Evolutionary conservation across 2,329 filamentous ascomycete genomes (phyloP), one percentile per base, ranked within the genome.

Genomic region (Fusarium sp.): DNA sequence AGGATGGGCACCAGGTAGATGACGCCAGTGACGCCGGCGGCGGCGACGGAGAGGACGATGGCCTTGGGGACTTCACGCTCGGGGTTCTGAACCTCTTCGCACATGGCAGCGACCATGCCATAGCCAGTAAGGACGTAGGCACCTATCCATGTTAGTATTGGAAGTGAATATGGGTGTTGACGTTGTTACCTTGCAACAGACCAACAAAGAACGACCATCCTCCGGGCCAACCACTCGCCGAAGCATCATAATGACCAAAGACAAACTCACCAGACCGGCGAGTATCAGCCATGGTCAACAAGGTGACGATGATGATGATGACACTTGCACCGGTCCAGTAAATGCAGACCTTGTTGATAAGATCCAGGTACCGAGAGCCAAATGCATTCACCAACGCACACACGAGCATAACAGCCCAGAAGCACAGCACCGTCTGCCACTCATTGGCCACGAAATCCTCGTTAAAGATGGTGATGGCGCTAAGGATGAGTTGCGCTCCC

Each of bases 361-460:
- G 85, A 2, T 92, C 92, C 35, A 95, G 84, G 10, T 91, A 80
- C 2, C 78, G 73, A n/a, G 82, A 82, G 31, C 88, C 86, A 73
- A 94, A 92, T 8, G 90, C 89, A 73, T 94, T 94, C 80, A 94
- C 85, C 62, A 89, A 68, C 70, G 93, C 91, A 49, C 91, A 91
- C 20, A 89, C 82, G 35, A 91, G 69, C 69, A 90, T 92, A 76
- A 91, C 91, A 20, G 84, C 91, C 75, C 92, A 89, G 81, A 94
- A 94, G 72, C 94, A 92, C 53, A 94, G 83, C 78, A 94, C 94
- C 64, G 93, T 91, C 80, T 94, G 92, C 91, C 92, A 94, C 24
- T 87, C 77, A 73, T 92, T 83, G 5, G 89, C 77, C 44, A 86
- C 84, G 77, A 91, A 94, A 69, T 83, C 84, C 6, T 90, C 85